Conservation (phyloP, 176 grass and related monocot species). For the Oryza glaberrima region DNA sequence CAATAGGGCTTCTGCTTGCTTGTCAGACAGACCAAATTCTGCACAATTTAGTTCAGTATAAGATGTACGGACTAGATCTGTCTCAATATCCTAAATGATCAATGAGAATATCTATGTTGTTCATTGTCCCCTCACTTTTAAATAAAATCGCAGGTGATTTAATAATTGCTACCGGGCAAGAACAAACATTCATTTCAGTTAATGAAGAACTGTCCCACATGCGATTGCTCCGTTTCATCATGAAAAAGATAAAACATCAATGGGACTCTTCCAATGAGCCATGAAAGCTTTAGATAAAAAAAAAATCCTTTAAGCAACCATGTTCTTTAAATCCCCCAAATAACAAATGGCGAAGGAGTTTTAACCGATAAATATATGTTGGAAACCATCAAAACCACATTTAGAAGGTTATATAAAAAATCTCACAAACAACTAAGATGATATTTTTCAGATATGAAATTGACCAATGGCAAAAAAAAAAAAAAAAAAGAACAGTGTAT, state of each 20-base stretch:
- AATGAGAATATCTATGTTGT: neutral
- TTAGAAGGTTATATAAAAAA: too few relatives aligned
- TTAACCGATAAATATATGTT: too few relatives aligned
- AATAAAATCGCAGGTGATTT: constrained; percentile 3
- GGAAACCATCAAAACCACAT: too few relatives aligned
- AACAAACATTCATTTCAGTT: constrained; percentile 21
- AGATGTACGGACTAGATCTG: constrained; percentile 26
- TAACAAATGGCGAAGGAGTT: too few relatives aligned
- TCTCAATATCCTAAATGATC: constrained; percentile 9
- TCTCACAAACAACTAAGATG: too few relatives aligned
- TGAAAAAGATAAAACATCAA: neutral
- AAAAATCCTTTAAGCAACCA: neutral
- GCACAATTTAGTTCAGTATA: constrained; percentile 43
- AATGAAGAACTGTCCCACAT: neutral
- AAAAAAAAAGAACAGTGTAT: too few relatives aligned
- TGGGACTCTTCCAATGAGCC: neutral
- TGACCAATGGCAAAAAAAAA: too few relatives aligned
- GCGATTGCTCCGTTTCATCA: neutral
- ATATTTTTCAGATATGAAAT: too few relatives aligned
- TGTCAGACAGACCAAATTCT: constrained; percentile 83
- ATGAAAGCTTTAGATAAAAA: neutral
- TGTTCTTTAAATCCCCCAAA: neutral
- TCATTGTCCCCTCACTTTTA: neutral
- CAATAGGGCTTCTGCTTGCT: constrained; percentile 90
- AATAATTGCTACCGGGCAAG: neutral